Conservation (phyloP, 2,329 filamentous ascomycete genomes). For the Lojkania enalia region DNA sequence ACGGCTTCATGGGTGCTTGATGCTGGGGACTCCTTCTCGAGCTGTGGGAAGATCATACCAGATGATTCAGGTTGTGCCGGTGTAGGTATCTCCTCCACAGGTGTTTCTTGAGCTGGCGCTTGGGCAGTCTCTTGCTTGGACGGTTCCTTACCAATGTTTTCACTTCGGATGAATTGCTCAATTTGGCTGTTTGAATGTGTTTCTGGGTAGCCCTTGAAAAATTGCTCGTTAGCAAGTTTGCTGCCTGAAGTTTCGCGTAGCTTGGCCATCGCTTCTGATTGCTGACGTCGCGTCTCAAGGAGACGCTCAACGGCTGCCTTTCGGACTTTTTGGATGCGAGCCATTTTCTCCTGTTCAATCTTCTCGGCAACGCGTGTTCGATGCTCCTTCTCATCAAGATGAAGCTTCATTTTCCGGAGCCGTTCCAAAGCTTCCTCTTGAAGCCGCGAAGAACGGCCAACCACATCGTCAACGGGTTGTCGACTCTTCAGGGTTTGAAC, state of each 20-base stretch:
- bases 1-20: constrained; percentile 74
- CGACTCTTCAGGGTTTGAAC: constrained; percentile 7
- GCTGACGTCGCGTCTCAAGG: constrained; percentile 35
- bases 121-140: constrained; percentile 24
- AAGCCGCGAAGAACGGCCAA: constrained; percentile 6
- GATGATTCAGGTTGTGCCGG: constrained; percentile 26
- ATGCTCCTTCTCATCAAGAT: constrained; percentile 14
- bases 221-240: background rate
- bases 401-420: constrained; percentile 28
- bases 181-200: no score
- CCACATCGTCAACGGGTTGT: constrained; percentile 7
- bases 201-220: no score
- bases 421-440: constrained; percentile 35
- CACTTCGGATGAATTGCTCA: no score
- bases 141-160: constrained; percentile 1
- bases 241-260: constrained; percentile 27
- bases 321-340: constrained; percentile 32
- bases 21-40: constrained; percentile 89
- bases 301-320: constrained; percentile 41
- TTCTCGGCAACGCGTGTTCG: constrained; percentile 19
- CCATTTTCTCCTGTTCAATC: constrained; percentile 27
- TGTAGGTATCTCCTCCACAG: constrained; percentile 38
- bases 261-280: constrained; percentile 40
- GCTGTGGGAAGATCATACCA: constrained; percentile 94
- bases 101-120: no score